Conservation (phyloP, 129 eudicot species). For the Cynara cardunculus region DNA sequence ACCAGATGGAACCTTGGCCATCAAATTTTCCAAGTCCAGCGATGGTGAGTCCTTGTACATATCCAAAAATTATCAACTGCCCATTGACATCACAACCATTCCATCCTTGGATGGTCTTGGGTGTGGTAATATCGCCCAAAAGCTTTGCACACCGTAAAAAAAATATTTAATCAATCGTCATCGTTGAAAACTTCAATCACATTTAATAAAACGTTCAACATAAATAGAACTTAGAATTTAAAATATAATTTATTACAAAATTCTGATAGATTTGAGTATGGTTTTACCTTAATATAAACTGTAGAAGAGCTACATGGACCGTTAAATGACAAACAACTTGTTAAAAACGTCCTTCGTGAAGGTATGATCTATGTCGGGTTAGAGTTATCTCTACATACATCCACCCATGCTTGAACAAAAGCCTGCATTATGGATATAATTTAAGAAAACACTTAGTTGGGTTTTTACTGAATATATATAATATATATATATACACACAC, state of each 20-base stretch:
- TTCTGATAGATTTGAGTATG: not conserved
- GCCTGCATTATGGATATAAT: conserved; percentile 22
- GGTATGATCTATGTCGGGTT: conserved; percentile 25
- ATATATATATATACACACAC: too few relatives aligned
- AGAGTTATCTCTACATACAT: conserved; percentile 23
- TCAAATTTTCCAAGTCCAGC: conserved; percentile 31
- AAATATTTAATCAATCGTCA: not conserved
- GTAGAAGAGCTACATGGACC: conserved; percentile 32
- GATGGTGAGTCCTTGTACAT: conserved; percentile 18
- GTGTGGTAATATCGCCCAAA: conserved; percentile 25
- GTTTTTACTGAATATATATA: not conserved
- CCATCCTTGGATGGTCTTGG: conserved; percentile 22
- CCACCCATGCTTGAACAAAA: conserved; percentile 35
- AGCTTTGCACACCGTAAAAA: conserved; percentile 10
- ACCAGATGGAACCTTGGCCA: conserved; percentile 33
- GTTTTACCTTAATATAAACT: conserved; percentile 17
- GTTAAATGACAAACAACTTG: conserved; percentile 15
- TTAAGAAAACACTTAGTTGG: not conserved
- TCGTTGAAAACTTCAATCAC: not conserved
- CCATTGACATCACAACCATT: conserved; percentile 1
- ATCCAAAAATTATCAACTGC: not conserved
- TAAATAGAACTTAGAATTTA: not conserved
- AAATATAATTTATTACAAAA: not conserved
- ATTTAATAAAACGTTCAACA: not conserved
- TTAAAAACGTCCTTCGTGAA: conserved; percentile 13